Percentiles rank a stretch among this genome's conserved stretches.
These are phyloP conservation scores for Penicillium sp. DNA, from an alignment of 2,329 filamentous ascomycete species.

Conservation along the genomic window DNA sequence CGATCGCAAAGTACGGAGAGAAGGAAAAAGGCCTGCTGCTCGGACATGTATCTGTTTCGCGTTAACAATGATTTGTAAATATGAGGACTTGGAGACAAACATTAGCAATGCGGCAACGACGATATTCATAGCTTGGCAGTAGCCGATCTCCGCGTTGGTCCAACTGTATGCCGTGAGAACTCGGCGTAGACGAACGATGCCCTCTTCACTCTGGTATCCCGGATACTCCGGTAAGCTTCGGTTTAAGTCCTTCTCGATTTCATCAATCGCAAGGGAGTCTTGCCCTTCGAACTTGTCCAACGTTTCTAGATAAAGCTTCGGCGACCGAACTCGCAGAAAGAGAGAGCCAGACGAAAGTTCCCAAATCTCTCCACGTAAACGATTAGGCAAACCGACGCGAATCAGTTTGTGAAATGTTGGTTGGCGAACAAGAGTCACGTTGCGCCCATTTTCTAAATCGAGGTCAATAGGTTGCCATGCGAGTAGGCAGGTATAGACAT, in stretches of 20 bases:
- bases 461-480: slow-evolving; percentile 11
- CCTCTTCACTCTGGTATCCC: slow-evolving; percentile 94
- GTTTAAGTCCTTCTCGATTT: slow-evolving; percentile 98
- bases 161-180: slow-evolving; percentile 97
- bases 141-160: slow-evolving; percentile 92
- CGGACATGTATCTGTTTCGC: slow-evolving; percentile 79
- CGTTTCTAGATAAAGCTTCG: slow-evolving; percentile 80
- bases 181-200: slow-evolving; percentile 82
- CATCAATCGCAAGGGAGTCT: slow-evolving; percentile 93
- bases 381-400: slow-evolving; percentile 89
- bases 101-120: slow-evolving; percentile 97
- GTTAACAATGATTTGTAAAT: slow-evolving; percentile 17
- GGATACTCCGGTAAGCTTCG: slow-evolving; percentile 95
- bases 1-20: slow-evolving; percentile 90
- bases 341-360: slow-evolving; percentile 90
- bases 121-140: slow-evolving; percentile 99
- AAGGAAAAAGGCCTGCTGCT: slow-evolving; percentile 91
- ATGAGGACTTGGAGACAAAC: slow-evolving; percentile 43
- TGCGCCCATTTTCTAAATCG: slow-evolving; percentile 78
- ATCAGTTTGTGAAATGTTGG: slow-evolving; percentile 98
- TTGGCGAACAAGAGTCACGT: slow-evolving; percentile 87
- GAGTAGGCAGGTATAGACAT: slow-evolving; percentile 6
- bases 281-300: slow-evolving; percentile 78
- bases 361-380: slow-evolving; percentile 92
- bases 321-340: slow-evolving; percentile 82